phyloP scores from a whole-genome alignment of 495 filamentous ascomycete genomes.

The Lasiosphaeria ovina region DNA sequence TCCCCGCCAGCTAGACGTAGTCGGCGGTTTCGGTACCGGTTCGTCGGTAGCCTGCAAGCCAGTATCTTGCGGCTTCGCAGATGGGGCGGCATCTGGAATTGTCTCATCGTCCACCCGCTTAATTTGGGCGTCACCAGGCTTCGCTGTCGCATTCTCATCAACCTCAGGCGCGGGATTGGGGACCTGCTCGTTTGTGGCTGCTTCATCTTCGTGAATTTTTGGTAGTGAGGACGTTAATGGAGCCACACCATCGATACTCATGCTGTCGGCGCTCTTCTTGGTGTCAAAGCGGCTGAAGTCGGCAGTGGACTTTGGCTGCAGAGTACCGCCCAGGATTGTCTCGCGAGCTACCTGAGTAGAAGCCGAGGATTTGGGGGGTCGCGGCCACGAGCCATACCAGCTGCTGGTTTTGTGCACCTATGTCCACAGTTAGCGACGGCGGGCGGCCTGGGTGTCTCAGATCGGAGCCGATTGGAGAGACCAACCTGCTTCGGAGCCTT shows the following conservation, averaged over 20 bases:
- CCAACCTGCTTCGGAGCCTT: constrained; percentile 22
- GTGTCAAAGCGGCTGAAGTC: constrained; percentile 49
- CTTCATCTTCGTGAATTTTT: constrained; percentile 19
- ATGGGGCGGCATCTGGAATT: constrained; percentile 3
- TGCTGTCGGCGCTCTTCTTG: constrained; percentile 33
- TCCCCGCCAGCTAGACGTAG: constrained; percentile 55
- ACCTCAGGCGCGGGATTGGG: constrained; percentile 2
- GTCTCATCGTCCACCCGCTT: constrained; percentile 11
- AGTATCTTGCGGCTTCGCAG: constrained; percentile 8
- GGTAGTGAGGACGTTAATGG: constrained; percentile 28
- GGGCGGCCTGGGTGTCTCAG: background rate
- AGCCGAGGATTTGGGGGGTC: constrained; percentile 63
- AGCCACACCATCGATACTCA: constrained; percentile 25
- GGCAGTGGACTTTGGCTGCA: constrained; percentile 35
- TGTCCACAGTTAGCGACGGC: constrained; percentile 17
- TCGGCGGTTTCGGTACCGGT: constrained; percentile 32
- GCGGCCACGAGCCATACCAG: constrained; percentile 69
- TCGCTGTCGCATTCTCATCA: constrained; percentile 7
- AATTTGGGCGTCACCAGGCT: constrained; percentile 9
- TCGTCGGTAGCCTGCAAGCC: constrained; percentile 7
- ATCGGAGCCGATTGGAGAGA: constrained; percentile 1
- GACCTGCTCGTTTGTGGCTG: background rate
- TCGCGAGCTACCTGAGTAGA: constrained; percentile 76
- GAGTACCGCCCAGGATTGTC: constrained; percentile 62
- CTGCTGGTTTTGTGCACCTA: constrained; percentile 55